Evolutionary conservation across 257 asterid species (phyloP).

Genomic region (Primulina eburnea): DNA sequence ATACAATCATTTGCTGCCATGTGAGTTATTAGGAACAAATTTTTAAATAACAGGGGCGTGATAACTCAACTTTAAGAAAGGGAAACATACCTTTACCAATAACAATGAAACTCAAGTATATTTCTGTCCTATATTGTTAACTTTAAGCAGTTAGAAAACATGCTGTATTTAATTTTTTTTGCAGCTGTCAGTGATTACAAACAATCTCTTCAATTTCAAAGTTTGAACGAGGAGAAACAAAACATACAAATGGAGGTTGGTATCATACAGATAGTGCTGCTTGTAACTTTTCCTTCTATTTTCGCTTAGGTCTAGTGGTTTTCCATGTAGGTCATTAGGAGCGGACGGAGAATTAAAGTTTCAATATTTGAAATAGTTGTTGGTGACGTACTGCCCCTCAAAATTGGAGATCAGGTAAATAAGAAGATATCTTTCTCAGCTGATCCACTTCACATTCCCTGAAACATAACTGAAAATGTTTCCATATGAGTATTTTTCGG

Average conservation of each 20-base stretch:
- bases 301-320: slow-evolving; percentile 22
- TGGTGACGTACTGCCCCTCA: slow-evolving; percentile 90
- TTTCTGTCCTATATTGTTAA: slow-evolving; percentile 1
- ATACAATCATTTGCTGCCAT: neutral
- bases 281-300: slow-evolving; percentile 12
- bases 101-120: slow-evolving; percentile 3
- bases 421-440: neutral
- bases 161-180: slow-evolving; percentile 21
- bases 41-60: neutral
- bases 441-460: neutral
- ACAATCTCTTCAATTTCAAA: slow-evolving; percentile 95
- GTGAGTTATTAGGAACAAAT: neutral
- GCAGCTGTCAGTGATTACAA: slow-evolving; percentile 92
- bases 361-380: slow-evolving; percentile 91
- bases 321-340: slow-evolving; percentile 66
- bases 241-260: slow-evolving; percentile 93
- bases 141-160: slow-evolving; percentile 14
- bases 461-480: neutral
- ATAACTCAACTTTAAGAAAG: neutral
- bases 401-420: slow-evolving; percentile 95
- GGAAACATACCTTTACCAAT: slow-evolving; percentile 6
- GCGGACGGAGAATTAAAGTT: slow-evolving; percentile 69
- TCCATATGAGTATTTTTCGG: neutral
- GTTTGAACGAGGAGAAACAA: slow-evolving; percentile 90
- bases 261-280: slow-evolving; percentile 12